Percentiles rank a stretch among this genome's conserved stretches.
Conservation (phyloP, 345 rosid species). For the Acer campestre region DNA sequence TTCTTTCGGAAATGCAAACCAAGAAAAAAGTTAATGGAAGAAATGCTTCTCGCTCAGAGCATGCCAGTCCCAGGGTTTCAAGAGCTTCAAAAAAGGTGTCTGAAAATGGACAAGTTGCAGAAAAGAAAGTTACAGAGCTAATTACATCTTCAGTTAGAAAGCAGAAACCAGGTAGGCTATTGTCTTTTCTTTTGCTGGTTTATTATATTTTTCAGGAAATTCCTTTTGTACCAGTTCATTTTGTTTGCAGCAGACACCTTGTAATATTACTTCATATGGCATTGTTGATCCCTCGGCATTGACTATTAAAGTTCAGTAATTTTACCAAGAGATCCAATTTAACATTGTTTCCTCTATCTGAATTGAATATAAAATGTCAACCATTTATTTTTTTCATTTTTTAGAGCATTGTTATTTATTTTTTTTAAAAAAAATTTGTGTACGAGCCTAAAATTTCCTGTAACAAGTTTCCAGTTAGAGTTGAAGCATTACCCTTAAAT, state of each 20-base stretch:
- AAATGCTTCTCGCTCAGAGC: conserved; percentile 45
- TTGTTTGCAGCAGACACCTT: not conserved
- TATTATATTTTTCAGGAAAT: not conserved
- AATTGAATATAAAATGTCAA: conserved; percentile 1
- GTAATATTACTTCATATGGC: not conserved
- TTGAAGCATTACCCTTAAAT: not conserved
- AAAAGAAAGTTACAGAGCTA: conserved; percentile 54
- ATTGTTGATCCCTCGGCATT: not conserved
- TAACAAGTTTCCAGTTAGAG: not conserved
- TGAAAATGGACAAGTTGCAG: conserved; percentile 51
- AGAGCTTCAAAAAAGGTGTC: conserved; percentile 51
- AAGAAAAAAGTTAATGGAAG: conserved; percentile 57
- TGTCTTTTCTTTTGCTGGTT: not conserved
- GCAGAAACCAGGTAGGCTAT: conserved; percentile 45
- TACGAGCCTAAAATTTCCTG: not conserved
- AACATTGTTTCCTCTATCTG: not conserved
- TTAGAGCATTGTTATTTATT: not conserved
- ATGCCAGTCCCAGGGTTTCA: conserved; percentile 46
- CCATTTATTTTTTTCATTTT: not conserved
- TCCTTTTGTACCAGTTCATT: not conserved
- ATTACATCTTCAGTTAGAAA: conserved; percentile 72
- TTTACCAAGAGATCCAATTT: not conserved
- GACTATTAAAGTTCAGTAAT: not conserved
- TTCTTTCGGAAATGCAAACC: conserved; percentile 51
- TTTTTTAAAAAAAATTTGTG: not conserved